These are phyloP conservation scores for Kazachstania kunashirensis DNA, from an alignment of 805 yeast species.

Conservation along the genomic window DNA sequence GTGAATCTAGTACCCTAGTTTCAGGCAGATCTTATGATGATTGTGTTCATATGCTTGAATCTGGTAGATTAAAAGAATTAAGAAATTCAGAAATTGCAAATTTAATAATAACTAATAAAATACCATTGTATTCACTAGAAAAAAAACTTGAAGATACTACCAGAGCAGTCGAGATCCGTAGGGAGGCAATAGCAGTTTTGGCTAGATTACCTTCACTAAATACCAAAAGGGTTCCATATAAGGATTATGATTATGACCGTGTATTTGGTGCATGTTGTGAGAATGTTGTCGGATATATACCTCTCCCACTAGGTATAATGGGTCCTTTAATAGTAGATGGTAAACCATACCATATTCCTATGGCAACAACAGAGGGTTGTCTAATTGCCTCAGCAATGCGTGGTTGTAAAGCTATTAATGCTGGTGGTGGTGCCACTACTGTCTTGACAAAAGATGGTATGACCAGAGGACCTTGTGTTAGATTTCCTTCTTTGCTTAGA, in stretches of 20 bases:
- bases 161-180: conserved; percentile 89
- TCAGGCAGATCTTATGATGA: neutral
- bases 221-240: conserved; percentile 64
- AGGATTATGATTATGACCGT: conserved; percentile 81
- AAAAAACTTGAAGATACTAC: conserved; percentile 81
- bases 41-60: conserved; percentile 44
- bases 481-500: conserved; percentile 70
- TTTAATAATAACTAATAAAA: conserved; percentile 62
- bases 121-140: conserved; percentile 90
- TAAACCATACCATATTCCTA: conserved; percentile 80
- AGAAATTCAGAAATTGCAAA: conserved; percentile 63
- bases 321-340: conserved; percentile 94
- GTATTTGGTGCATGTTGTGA: conserved; percentile 99
- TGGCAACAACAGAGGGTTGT: conserved; percentile 99
- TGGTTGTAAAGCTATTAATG: conserved; percentile 95
- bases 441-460: conserved; percentile 93
- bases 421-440: conserved; percentile 93
- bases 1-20: conserved; percentile 2
- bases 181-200: conserved; percentile 78
- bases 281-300: conserved; percentile 94
- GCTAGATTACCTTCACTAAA: conserved; percentile 76
- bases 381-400: conserved; percentile 97
- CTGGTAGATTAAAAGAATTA: conserved; percentile 60
- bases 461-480: conserved; percentile 99
- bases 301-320: conserved; percentile 94